These are phyloP conservation scores for Neonothopanus nambi DNA, from an alignment of 1,284 basidiomycete genomes.

Conservation along the genomic window DNA sequence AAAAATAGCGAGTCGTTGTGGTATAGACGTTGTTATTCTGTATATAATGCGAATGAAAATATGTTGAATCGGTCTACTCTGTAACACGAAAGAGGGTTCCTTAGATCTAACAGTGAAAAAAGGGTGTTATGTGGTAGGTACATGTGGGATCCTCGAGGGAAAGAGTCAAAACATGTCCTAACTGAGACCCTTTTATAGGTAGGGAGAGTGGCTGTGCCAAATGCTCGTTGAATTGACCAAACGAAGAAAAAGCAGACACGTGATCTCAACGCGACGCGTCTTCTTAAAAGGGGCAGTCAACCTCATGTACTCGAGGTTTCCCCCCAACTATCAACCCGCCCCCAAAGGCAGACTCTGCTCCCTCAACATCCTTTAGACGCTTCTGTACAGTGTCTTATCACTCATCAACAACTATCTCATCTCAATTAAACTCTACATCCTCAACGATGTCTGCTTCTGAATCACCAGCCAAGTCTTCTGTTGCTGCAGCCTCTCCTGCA, in stretches of 20 bases:
- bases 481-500: slow-evolving; percentile 18
- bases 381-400: neutral
- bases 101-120: too few species aligned
- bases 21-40: slow-evolving; percentile 9
- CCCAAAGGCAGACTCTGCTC: slow-evolving; percentile 2
- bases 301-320: slow-evolving; percentile 3
- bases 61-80: too few species aligned
- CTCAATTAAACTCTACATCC: slow-evolving; percentile 14
- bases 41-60: neutral
- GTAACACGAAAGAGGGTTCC: too few species aligned
- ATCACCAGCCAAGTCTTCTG: slow-evolving; percentile 21
- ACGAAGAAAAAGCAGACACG: slow-evolving; percentile 25
- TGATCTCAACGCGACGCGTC: slow-evolving; percentile 8
- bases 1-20: slow-evolving; percentile 12
- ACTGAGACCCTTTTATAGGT: slow-evolving; percentile 1
- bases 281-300: neutral
- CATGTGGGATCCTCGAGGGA: too few species aligned
- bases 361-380: neutral
- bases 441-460: slow-evolving; percentile 28
- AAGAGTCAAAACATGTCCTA: neutral
- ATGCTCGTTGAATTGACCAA: slow-evolving; percentile 27
- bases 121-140: too few species aligned
- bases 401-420: slow-evolving; percentile 4
- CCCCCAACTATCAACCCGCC: slow-evolving; percentile 15
- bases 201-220: slow-evolving; percentile 20